Base-by-base conservation (phyloP, 1,284 basidiomycete genomes). In the Cryptococcus wingfieldii region DNA sequence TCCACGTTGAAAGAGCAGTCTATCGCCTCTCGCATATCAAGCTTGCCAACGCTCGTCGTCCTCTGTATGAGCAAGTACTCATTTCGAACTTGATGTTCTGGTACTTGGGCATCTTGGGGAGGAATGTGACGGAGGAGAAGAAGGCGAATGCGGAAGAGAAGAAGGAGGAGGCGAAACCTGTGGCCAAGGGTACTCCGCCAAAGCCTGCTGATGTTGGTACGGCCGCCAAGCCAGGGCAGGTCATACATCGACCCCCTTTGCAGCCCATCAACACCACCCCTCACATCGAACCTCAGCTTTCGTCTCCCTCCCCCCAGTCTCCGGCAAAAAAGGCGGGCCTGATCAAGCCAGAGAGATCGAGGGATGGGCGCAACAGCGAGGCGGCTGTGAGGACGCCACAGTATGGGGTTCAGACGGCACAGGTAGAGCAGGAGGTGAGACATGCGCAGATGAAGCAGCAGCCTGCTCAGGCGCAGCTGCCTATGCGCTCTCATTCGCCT, bases 51-150 rank as follows among this genome's bases (percentile, higher is more conserved):
- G 94, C 95, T 10, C 83, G 96, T 51, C 82, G 95, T 44, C 93
- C 96, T 18, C 81, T 99, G 16, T 98, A 96, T 69, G 96, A 99
- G 79, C 95, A 99, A 76, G 95, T 99, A 50, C 79, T 98, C 59
- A 98, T 98, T 76, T 96, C 92, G 68, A 98, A 98, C 75, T 81
- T 98, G 65, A 98, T 98, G 94, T 98, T 98, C 81, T 98, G 95
- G 95, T 98, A 98, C 74, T 82, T 98, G 41, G 90, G 91, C n/a
- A 85, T 98, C 62, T 96, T 98, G 78, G 97, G 98, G 74, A 92
- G 81, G 37, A 73, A 79, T 53, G 61, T 85, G 69, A 67, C 73
- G 19, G 71, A 77, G 48, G 78, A 79, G 58, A 73, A 77, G 53
- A 78, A 78, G 55, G 82, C 77, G 47, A 74, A 77, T 54, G 73